phyloP scores from a whole-genome alignment of 1,284 basidiomycete genomes.

The Moesziomyces parantarcticus region DNA sequence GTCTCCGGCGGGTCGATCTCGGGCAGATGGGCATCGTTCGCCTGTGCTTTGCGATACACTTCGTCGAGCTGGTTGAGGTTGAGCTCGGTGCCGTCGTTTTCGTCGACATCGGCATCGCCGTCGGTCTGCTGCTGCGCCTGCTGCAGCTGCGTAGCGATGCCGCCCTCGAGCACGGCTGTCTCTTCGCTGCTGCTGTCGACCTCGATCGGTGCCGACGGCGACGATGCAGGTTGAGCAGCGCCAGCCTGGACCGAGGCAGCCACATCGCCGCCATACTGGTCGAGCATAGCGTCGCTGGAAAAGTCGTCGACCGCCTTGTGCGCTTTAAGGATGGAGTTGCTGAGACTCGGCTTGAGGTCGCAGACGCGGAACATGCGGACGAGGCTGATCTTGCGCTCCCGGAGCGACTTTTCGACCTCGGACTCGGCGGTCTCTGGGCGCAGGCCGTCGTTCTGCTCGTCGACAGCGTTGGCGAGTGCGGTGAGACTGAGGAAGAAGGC shows the following conservation, averaged over 20 bases:
- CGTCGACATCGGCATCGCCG: constrained; percentile 32
- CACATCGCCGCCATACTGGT: constrained; percentile 69
- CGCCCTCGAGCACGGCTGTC: constrained; percentile 4
- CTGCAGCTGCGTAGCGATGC: constrained; percentile 25
- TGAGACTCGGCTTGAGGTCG: constrained; percentile 52
- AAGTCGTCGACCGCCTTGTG: constrained; percentile 72
- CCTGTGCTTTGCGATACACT: constrained; percentile 75
- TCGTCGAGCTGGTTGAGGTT: constrained; percentile 47
- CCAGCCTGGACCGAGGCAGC: constrained; percentile 6
- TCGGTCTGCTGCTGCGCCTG: constrained; percentile 31
- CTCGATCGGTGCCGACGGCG: constrained; percentile 5
- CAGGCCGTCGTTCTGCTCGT: constrained; percentile 30
- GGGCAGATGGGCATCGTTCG: constrained; percentile 79
- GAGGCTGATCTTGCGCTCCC: constrained; percentile 77
- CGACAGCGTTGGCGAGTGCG: neutral
- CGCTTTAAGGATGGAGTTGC: constrained; percentile 51
- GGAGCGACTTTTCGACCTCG: constrained; percentile 77
- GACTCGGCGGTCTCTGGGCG: constrained; percentile 77
- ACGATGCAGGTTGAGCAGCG: neutral
- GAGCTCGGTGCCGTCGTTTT: constrained; percentile 63
- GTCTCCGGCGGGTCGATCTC: constrained; percentile 84
- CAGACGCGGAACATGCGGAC: constrained; percentile 62
- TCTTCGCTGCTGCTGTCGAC: constrained; percentile 22
- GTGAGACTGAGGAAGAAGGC: constrained; percentile 33
- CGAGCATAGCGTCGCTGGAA: constrained; percentile 51